Conservation (phyloP, 75 land plant genomes). For the Sequoia sempervirens region DNA sequence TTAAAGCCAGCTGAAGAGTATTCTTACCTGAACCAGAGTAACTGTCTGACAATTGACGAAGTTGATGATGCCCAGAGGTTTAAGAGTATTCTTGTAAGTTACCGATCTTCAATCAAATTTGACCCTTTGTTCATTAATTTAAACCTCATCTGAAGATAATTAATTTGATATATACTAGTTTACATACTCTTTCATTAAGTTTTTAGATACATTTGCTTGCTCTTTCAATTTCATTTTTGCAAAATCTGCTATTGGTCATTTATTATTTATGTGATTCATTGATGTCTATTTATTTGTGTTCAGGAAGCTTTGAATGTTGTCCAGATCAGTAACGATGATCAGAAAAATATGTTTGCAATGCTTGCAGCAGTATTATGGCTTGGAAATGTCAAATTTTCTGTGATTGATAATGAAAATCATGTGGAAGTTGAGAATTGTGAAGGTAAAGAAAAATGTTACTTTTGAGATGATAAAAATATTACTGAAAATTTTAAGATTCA, state of each 20-base stretch:
- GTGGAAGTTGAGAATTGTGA: conserved; percentile 65
- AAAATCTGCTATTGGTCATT: no score
- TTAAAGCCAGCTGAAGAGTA: no score
- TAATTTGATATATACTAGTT: neutral
- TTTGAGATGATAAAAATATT: neutral
- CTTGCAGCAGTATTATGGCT: conserved; percentile 91
- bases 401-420: conserved; percentile 71
- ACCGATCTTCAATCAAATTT: neutral
- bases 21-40: no score
- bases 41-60: no score
- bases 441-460: conserved; percentile 34
- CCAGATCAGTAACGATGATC: conserved; percentile 74
- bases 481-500: neutral
- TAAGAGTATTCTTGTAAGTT: conserved; percentile 51
- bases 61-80: no score
- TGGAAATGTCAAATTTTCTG: conserved; percentile 71
- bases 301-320: conserved; percentile 82
- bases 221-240: neutral
- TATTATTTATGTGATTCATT: neutral
- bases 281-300: neutral
- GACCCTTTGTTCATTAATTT: neutral
- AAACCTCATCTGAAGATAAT: neutral
- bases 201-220: neutral
- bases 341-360: conserved; percentile 67
- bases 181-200: neutral